Percentiles rank a stretch among this genome's conserved stretches.
These are phyloP conservation scores for Phyllosticta ampelicida DNA, from an alignment of 2,329 filamentous ascomycete genomes.

Conservation along the genomic window DNA sequence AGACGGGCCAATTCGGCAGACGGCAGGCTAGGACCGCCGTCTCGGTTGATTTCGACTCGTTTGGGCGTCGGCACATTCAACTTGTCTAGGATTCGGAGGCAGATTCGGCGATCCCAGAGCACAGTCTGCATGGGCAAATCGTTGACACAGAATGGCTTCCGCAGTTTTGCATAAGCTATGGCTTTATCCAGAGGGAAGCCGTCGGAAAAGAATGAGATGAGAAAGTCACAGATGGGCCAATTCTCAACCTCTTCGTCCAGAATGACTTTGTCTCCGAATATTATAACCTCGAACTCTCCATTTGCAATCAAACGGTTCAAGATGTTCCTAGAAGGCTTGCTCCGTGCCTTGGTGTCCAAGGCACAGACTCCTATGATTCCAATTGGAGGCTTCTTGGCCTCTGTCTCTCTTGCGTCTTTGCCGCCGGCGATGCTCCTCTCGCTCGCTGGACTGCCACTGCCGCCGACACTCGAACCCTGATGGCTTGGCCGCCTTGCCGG, in stretches of 20 bases:
- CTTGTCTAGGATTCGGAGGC: slow-evolving; percentile 75
- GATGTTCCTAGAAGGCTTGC: slow-evolving; percentile 94
- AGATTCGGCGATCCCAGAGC: slow-evolving; percentile 88
- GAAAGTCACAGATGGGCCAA: slow-evolving; percentile 90
- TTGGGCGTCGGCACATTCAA: slow-evolving; percentile 83
- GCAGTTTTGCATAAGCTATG: slow-evolving; percentile 84
- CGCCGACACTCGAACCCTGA: slow-evolving; percentile 20
- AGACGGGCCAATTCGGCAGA: slow-evolving; percentile 71
- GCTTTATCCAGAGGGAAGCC: slow-evolving; percentile 96
- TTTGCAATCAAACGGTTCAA: slow-evolving; percentile 84
- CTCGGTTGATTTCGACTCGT: slow-evolving; percentile 81
- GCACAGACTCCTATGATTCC: slow-evolving; percentile 86
- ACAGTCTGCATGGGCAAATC: slow-evolving; percentile 96
- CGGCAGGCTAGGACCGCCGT: slow-evolving; percentile 73
- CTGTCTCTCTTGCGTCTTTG: slow-evolving; percentile 43
- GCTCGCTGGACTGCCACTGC: slow-evolving; percentile 76
- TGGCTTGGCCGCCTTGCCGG: slow-evolving; percentile 46
- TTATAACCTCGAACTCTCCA: slow-evolving; percentile 88
- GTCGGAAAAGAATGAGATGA: slow-evolving; percentile 97
- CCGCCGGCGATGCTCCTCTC: slow-evolving; percentile 59
- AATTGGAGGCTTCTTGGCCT: slow-evolving; percentile 32
- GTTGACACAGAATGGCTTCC: slow-evolving; percentile 95
- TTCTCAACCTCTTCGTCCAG: slow-evolving; percentile 94
- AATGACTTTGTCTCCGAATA: slow-evolving; percentile 98
- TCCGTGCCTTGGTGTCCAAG: slow-evolving; percentile 87